Conservation (phyloP, 345 rosid genomes). For the Sisymbrium altissimum region DNA sequence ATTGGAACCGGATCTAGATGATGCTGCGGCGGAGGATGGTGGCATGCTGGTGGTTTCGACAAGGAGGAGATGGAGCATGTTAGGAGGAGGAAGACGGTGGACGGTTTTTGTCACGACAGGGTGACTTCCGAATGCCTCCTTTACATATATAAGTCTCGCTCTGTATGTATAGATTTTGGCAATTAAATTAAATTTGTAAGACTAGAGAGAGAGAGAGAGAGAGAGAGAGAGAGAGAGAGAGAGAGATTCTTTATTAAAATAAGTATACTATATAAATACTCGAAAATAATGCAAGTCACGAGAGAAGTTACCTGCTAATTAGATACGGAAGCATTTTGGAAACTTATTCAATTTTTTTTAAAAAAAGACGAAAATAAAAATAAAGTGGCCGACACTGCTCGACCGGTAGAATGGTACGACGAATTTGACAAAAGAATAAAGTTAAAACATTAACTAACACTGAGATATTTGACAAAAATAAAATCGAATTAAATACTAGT, state of each 20-base stretch:
- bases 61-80: conserved; percentile 55
- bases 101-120: too few relatives aligned
- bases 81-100: conserved; percentile 20
- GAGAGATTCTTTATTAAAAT: too few relatives aligned
- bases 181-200: not conserved
- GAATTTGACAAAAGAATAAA: not conserved
- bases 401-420: not conserved
- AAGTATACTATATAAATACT: too few relatives aligned
- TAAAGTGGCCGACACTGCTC: conserved; percentile 8
- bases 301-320: not conserved
- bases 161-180: not conserved
- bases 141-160: not conserved
- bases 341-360: too few relatives aligned
- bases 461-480: too few relatives aligned
- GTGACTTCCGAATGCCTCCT: not conserved
- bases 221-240: too few relatives aligned
- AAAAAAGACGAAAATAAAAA: not conserved
- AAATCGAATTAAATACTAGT: too few relatives aligned
- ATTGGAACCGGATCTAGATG: conserved; percentile 30
- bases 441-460: too few relatives aligned
- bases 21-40: conserved; percentile 17
- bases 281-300: not conserved
- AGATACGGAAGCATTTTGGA: too few relatives aligned
- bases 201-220: too few relatives aligned
- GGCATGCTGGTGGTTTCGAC: conserved; percentile 34